phyloP scores from a whole-genome alignment of 2,329 filamentous ascomycete species.

The Tolypocladium sp. region DNA sequence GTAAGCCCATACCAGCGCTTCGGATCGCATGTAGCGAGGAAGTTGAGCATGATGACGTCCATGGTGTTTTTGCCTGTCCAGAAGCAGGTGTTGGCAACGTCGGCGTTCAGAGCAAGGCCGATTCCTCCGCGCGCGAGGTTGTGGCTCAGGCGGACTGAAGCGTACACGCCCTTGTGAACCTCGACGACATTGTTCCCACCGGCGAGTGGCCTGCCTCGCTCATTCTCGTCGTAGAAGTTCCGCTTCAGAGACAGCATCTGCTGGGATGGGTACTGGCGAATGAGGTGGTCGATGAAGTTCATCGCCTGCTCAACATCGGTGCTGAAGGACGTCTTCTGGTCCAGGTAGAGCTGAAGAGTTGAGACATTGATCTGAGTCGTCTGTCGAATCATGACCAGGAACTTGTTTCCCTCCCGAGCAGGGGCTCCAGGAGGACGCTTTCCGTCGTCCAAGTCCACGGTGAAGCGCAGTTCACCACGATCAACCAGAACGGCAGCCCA shows the following conservation, averaged over 20 bases:
- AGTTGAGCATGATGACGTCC: conserved; percentile 26
- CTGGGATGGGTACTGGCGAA: conserved; percentile 69
- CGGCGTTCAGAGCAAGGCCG: conserved; percentile 73
- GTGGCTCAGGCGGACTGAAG: conserved; percentile 70
- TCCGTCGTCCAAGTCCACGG: conserved; percentile 66
- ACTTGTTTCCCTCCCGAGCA: conserved; percentile 33
- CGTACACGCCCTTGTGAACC: conserved; percentile 83
- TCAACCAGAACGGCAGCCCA: conserved; percentile 49
- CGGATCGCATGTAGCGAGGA: conserved; percentile 19
- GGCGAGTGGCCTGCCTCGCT: conserved; percentile 45
- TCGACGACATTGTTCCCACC: conserved; percentile 45
- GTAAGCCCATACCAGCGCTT: conserved; percentile 15
- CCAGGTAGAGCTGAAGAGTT: conserved; percentile 57
- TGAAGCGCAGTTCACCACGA: conserved; percentile 42
- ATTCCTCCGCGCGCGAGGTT: conserved; percentile 36
- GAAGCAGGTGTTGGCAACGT: conserved; percentile 87
- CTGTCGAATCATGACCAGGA: conserved; percentile 52
- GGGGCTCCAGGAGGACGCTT: conserved; percentile 28
- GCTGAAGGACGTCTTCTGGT: conserved; percentile 50
- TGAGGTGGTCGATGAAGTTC: conserved; percentile 83
- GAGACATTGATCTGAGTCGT: conserved; percentile 62
- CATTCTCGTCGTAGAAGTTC: conserved; percentile 62
- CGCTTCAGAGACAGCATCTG: conserved; percentile 65
- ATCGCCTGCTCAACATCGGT: conserved; percentile 67
- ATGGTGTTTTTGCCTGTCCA: conserved; percentile 45